Base-by-base conservation (phyloP, 306 rosid genomes). In the Clitoria ternatea region DNA sequence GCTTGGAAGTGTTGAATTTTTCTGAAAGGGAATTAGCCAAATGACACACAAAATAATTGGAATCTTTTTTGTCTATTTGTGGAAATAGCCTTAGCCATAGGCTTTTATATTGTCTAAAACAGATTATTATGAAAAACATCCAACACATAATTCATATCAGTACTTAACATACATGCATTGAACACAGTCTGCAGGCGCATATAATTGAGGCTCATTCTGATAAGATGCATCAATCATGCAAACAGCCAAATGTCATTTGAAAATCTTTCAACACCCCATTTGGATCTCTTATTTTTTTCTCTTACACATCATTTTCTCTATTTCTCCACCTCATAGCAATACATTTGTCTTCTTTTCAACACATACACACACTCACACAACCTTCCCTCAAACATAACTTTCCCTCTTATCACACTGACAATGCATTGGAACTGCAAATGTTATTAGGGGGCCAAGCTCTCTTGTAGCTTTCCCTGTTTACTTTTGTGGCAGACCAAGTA, bases 401-500 rank as follows among this genome's bases (percentile, higher is more conserved):
- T 48, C n/a, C 48, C 37, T 2, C 37, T 39, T 53, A 62, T 71
- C 54, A 35, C 20, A 54, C 71, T 43, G 45, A 66, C 80, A 66
- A 64, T 76, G 61, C 77, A 65, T 80, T 77, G 85, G 80, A 78
- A 82, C 70, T 80, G 66, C 68, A 54, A 80, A 80, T 43, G 32
- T 35, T 23, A 64, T 43, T 36, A 55, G 81, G 78, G 70, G 81
- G 33, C 76, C 82, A 68, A 54, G 54, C 78, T 9, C 56, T 48
- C 77, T 35, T 23, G 69, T 66, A 71, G 70, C 74, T 71, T 74
- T 56, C 59, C 53, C 56, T 52, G 42, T 66, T 57, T 52, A 19
- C 32, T 79, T 72, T 44, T 62, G 64, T 50, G 66, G 73, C 74
- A 79, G 84, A 55, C 52, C 70, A 83, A 83, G 91, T 78, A 82